Percentiles rank a stretch among this genome's conserved stretches.
These are phyloP conservation scores for Xerocomellus chrysenteron DNA, from an alignment of 768 basidiomycete species.

Conservation along the genomic window DNA sequence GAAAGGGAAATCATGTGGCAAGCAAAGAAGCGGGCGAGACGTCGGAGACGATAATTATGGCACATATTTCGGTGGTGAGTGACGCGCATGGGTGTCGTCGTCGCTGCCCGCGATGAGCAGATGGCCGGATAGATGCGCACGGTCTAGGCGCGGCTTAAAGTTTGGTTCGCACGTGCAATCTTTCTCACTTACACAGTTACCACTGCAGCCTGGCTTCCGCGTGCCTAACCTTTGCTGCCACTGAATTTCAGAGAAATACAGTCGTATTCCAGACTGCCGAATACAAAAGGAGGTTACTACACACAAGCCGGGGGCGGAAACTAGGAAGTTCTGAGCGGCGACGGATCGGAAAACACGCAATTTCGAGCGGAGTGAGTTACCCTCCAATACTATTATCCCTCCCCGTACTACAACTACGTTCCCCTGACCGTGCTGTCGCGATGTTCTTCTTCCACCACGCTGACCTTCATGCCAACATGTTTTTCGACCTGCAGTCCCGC, in stretches of 20 bases:
- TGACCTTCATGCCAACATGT: slow-evolving; percentile 22
- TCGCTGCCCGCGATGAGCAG: slow-evolving; percentile 17
- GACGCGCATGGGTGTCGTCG: slow-evolving; percentile 16
- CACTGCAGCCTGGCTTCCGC: slow-evolving; percentile 21
- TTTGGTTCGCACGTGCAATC: slow-evolving; percentile 34
- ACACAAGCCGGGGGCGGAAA: slow-evolving; percentile 15
- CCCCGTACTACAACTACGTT: not conserved
- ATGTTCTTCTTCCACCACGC: not conserved
- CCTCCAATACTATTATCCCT: not conserved
- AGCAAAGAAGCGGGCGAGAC: slow-evolving; percentile 13
- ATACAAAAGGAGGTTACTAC: slow-evolving; percentile 7
- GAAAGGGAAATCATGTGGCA: slow-evolving; percentile 30
- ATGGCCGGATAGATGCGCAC: slow-evolving; percentile 21
- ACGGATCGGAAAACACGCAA: slow-evolving; percentile 37
- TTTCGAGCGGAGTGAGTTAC: slow-evolving; percentile 39
- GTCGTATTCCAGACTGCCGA: slow-evolving; percentile 4
- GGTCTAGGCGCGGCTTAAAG: slow-evolving; percentile 27
- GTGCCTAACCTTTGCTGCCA: slow-evolving; percentile 4
- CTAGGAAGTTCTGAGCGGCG: slow-evolving; percentile 36
- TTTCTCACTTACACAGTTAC: slow-evolving; percentile 30
- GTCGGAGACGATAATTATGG: slow-evolving; percentile 26
- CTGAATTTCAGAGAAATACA: slow-evolving; percentile 10
- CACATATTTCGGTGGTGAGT: slow-evolving; percentile 8
- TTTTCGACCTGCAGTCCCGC: slow-evolving; percentile 17
- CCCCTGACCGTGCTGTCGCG: slow-evolving; percentile 4